Evolutionary conservation across 768 basidiomycete genomes (phyloP), one percentile per base, ranked within the genome.

Genomic region (Filobasidium floriforme): DNA sequence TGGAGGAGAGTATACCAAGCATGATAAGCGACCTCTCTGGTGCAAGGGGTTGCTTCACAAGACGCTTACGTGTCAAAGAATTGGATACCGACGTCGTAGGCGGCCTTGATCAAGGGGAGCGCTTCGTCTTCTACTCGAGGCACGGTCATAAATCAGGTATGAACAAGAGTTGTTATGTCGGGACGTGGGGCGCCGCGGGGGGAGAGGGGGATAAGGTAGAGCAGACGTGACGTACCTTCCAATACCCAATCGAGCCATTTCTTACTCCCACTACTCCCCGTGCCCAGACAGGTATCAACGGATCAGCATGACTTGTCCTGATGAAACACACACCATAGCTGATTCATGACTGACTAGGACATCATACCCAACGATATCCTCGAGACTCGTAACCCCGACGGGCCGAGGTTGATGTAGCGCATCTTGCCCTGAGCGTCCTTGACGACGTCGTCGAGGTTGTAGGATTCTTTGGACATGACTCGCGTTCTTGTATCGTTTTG

Each of bases 21-120:
- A 59, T 3, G 63, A 59, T 44, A 40, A 59, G 40, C 41, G n/a
- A n/a, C n/a, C n/a, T n/a, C n/a, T n/a, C n/a, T n/a, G n/a, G n/a
- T n/a, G n/a, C n/a, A n/a, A n/a, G n/a, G n/a, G 3, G 49, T 18
- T 15, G 10, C 29, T 43, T 41, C 6, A 14, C 61, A 7, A 11
- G 22, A n/a, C 11, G 43, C 46, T 49, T 49, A 49, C 44, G 62
- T 61, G 29, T 65, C 63, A 37, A 65, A 65, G 43, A 43, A 60
- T 55, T 76, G 74, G 70, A 76, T 75, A 41, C 74, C 76, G 29
- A 62, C 62, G 40, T 75, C 74, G 61, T 73, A 75, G 1, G 76
- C 76, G 19, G 68, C 64, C 69, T 73, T 62, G 62, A 60, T 61
- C 26, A 66, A 57, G 65, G 63, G 66, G 28, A 73, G 49, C 5